These are phyloP conservation scores for Cynara cardunculus DNA, from an alignment of 129 eudicot species.

Conservation along the genomic window DNA sequence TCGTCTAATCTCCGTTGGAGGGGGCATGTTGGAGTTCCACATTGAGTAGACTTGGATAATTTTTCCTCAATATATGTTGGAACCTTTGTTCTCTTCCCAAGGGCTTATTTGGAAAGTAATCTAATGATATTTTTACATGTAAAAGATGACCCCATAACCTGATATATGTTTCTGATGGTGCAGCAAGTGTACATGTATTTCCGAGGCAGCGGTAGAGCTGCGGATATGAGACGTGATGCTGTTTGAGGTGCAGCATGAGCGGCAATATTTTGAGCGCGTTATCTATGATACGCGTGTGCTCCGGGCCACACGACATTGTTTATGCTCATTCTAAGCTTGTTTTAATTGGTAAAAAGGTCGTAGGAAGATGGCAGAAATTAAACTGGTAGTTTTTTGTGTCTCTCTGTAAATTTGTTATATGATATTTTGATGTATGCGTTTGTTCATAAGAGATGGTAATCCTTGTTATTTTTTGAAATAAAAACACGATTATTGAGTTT, in stretches of 20 bases:
- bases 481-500: not conserved
- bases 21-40: not conserved
- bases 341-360: constrained; percentile 1
- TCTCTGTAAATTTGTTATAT: constrained; percentile 22
- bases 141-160: not conserved
- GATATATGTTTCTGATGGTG: constrained; percentile 20
- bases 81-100: not conserved
- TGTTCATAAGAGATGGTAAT: not conserved
- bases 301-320: not conserved
- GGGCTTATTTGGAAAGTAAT: not conserved
- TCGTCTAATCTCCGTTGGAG: too few relatives aligned
- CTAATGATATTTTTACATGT: not conserved
- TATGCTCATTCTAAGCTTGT: not conserved
- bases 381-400: not conserved
- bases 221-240: constrained; percentile 74
- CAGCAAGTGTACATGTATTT: constrained; percentile 99
- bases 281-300: not conserved
- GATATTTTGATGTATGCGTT: constrained; percentile 5
- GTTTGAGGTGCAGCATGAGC: constrained; percentile 61
- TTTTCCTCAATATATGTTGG: not conserved
- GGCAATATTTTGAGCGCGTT: constrained; percentile 30
- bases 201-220: constrained; percentile 88
- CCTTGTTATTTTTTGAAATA: not conserved
- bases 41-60: not conserved
- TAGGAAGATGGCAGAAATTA: not conserved